Base-by-base conservation (phyloP, 2,329 filamentous ascomycete genomes). In the Cercospora brassicicola region DNA sequence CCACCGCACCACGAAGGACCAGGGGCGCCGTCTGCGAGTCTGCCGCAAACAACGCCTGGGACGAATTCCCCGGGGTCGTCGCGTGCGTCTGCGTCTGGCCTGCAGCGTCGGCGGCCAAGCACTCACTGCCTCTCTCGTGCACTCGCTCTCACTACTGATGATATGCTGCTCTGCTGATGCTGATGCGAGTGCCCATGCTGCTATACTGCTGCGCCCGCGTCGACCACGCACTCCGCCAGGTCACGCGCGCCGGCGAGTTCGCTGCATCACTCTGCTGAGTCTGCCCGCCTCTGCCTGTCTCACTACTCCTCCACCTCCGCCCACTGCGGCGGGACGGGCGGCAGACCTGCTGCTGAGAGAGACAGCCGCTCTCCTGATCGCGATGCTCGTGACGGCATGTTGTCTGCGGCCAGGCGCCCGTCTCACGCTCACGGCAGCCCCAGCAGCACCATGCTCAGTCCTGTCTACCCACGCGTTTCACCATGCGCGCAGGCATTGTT, bases 401-500 rank as follows among this genome's bases (percentile, higher is more conserved):
- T 31, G 55, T 61, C 53, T 67, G 68, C 68, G 42, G 62, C 15
- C 62, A 30, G n/a, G 11, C 62, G 33, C n/a, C 59, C 33, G 60
- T 62, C 56, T 53, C 64, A 51, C 62, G 60, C 62, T 62, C 66
- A 51, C 39, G 48, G 28, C 30, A 48, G 66, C 56, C 30, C 39
- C 15, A 42, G 36, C 36, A 42, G 36, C 36, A 13, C 33, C 42
- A 10, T 55, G 64, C 67, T 64, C 66, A 66, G 60, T 61, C 53
- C 45, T 45, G 4, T 33, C 48, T 56, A 28, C 61, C 33, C 62
- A 48, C 62, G 42, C 67, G 62, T 69, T 71, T 65, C 69, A 69
- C 66, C 69, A 67, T 63, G 51, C 60, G 23, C 61, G 57, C 65
- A 62, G 60, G 55, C 59, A 69, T 65, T 59, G 66, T 69, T 64